These are phyloP conservation scores for Aulographum hederae DNA, from an alignment of 2,329 filamentous ascomycete species.

Conservation along the genomic window DNA sequence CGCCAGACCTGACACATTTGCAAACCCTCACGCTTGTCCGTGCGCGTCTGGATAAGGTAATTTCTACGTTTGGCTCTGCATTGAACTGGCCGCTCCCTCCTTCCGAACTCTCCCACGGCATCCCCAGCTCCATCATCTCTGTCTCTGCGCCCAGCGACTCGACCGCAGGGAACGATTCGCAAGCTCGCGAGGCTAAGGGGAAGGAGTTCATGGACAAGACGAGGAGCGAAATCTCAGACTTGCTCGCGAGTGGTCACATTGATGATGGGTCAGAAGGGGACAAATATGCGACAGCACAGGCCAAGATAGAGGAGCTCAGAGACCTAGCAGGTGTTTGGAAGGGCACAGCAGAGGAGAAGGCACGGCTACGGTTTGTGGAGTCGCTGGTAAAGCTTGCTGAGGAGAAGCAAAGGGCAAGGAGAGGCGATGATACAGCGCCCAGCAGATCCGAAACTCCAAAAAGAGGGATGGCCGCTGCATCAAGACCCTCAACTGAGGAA, in stretches of 20 bases:
- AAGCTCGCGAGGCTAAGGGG: slow-evolving; percentile 70
- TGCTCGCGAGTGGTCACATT: slow-evolving; percentile 34
- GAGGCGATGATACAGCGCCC: no score
- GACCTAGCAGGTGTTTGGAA: slow-evolving; percentile 71
- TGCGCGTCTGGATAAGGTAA: slow-evolving; percentile 68
- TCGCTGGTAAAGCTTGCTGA: slow-evolving; percentile 65
- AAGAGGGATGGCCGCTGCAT: no score
- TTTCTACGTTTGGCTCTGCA: slow-evolving; percentile 81
- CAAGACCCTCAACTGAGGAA: no score
- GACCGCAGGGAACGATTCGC: slow-evolving; percentile 44
- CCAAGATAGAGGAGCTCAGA: slow-evolving; percentile 59
- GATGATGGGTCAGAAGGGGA: slow-evolving; percentile 45
- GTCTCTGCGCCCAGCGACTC: slow-evolving; percentile 63
- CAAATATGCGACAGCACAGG: slow-evolving; percentile 56
- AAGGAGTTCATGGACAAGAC: slow-evolving; percentile 59
- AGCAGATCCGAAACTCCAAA: no score
- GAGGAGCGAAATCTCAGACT: slow-evolving; percentile 49
- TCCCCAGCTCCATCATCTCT: slow-evolving; percentile 72
- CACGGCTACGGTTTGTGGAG: slow-evolving; percentile 65
- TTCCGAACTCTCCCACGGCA: slow-evolving; percentile 65
- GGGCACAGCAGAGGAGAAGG: slow-evolving; percentile 88
- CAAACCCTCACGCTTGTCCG: slow-evolving; percentile 71
- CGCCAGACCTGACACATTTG: slow-evolving; percentile 41
- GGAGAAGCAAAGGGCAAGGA: slow-evolving; percentile 28
- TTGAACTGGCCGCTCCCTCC: slow-evolving; percentile 92